These are phyloP conservation scores for Metschnikowia vanudenii DNA, from an alignment of 805 yeast genomes.

Conservation along the genomic window DNA sequence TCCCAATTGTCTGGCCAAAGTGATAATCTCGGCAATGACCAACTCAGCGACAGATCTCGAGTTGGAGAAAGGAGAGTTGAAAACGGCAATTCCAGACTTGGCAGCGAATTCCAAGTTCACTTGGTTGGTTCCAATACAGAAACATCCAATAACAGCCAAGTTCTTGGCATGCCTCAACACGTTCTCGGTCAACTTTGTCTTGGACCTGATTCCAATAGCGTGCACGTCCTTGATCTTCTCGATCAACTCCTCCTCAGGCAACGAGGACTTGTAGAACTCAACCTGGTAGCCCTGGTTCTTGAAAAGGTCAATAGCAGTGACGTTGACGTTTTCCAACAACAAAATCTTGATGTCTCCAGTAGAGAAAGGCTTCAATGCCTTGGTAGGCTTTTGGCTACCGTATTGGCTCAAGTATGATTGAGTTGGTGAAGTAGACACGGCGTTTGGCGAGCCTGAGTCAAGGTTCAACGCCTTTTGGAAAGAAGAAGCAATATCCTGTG, in stretches of 20 bases:
- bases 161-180: slow-evolving; percentile 84
- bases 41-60: slow-evolving; percentile 98
- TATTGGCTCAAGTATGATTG: slow-evolving; percentile 65
- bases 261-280: slow-evolving; percentile 84
- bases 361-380: slow-evolving; percentile 88
- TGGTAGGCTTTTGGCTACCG: slow-evolving; percentile 51
- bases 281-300: slow-evolving; percentile 93
- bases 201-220: slow-evolving; percentile 97
- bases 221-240: slow-evolving; percentile 92
- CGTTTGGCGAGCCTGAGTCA: slow-evolving; percentile 49
- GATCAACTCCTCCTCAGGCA: slow-evolving; percentile 90
- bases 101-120: slow-evolving; percentile 93
- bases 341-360: slow-evolving; percentile 93
- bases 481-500: slow-evolving; percentile 63
- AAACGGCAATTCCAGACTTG: slow-evolving; percentile 88
- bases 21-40: slow-evolving; percentile 91
- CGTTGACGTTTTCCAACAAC: slow-evolving; percentile 88
- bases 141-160: slow-evolving; percentile 90
- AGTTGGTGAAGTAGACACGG: slow-evolving; percentile 83
- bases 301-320: slow-evolving; percentile 86
- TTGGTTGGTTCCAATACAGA: slow-evolving; percentile 99
- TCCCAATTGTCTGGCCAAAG: slow-evolving; percentile 93
- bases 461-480: slow-evolving; percentile 55
- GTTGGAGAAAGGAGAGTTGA: slow-evolving; percentile 98
- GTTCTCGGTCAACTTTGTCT: slow-evolving; percentile 81